Evolutionary conservation across 352 stramenopile genomes (phyloP), one percentile per base, ranked within the genome.

Genomic region (Phytopythium cucurbitacearum): DNA sequence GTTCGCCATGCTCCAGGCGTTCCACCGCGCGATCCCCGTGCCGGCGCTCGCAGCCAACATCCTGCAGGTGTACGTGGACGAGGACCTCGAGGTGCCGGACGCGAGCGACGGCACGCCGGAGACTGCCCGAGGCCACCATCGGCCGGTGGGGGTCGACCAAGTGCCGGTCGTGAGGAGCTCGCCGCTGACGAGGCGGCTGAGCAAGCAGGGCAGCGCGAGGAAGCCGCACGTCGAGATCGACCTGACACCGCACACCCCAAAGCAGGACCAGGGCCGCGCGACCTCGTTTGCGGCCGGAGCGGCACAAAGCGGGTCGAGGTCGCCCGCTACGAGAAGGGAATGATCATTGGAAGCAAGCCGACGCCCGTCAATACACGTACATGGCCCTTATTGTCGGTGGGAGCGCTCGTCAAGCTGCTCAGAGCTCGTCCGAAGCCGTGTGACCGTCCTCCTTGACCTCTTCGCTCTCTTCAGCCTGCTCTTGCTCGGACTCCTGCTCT

Each of bases 21-120:
- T 87, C 40, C 76, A 87, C 53, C 68, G 68, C 12, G 67, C 84
- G 11, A 67, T 87, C 37, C 71, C 76, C 4, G 48, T 87, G 39
- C 76, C 76, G 5, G 76, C 76, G 33, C 52, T 87, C 16, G 65
- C 65, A 2, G 79, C 76, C 2, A 69, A 69, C 16, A 82, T 85
- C 48, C 10, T 87, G 44, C 76, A 66, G 9, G 62, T 87, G 1
- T 51, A 71, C 13, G 83, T 74, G 16, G 76, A 87, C 15, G 69
- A 82, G 37, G 76, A 83, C 34, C 58, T 87, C 4, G 57, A 84
- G 54, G 69, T 87, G 10, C 51, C 61, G 2, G 63, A 78, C 9
- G 21, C 21, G 21, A 28, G 21, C 21, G 21, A 28, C 21, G 21
- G 21, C 21, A 28, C 21, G 21, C 21, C 21, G 21, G 58, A 69